A percentile compares a stretch with the other conserved stretches of the same genome.
These are phyloP conservation scores for Trichoderma pleuroti DNA, from an alignment of 2,329 filamentous ascomycete species.

Conservation along the genomic window DNA sequence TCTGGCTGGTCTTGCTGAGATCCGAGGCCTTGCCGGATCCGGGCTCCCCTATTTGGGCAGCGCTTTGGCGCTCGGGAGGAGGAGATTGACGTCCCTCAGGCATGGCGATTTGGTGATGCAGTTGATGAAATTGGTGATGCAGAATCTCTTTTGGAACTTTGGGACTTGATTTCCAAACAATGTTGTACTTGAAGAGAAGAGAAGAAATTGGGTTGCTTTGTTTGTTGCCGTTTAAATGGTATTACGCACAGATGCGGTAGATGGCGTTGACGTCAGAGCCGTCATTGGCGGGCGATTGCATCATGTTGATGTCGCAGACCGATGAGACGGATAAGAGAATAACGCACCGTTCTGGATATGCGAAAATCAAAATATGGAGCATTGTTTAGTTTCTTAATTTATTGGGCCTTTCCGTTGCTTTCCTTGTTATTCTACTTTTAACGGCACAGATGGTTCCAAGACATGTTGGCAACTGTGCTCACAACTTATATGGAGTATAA, in stretches of 20 bases:
- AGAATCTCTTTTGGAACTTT: background rate
- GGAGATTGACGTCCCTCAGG: constrained; percentile 77
- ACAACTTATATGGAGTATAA: background rate
- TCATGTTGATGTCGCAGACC: constrained; percentile 18
- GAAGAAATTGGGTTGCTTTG: background rate
- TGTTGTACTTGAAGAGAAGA: background rate
- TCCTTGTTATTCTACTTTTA: background rate
- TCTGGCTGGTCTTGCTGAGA: constrained; percentile 43
- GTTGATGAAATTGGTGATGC: background rate
- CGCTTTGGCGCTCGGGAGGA: constrained; percentile 63
- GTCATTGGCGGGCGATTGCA: constrained; percentile 13
- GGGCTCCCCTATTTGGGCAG: constrained; percentile 58
- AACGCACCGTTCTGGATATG: background rate
- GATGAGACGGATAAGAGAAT: background rate
- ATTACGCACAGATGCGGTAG: background rate
- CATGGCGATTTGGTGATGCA: constrained; percentile 48
- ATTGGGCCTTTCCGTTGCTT: background rate
- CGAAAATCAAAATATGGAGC: background rate
- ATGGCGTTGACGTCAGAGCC: constrained; percentile 19
- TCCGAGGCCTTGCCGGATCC: constrained; percentile 40
- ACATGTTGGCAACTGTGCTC: background rate
- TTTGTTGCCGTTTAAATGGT: background rate
- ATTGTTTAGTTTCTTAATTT: background rate
- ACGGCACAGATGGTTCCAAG: background rate
- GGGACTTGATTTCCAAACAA: background rate